A percentile compares a stretch with the other conserved stretches of the same genome.
phyloP scores from a whole-genome alignment of 164 flowering plant genomes.

The Platanus orientalis region DNA sequence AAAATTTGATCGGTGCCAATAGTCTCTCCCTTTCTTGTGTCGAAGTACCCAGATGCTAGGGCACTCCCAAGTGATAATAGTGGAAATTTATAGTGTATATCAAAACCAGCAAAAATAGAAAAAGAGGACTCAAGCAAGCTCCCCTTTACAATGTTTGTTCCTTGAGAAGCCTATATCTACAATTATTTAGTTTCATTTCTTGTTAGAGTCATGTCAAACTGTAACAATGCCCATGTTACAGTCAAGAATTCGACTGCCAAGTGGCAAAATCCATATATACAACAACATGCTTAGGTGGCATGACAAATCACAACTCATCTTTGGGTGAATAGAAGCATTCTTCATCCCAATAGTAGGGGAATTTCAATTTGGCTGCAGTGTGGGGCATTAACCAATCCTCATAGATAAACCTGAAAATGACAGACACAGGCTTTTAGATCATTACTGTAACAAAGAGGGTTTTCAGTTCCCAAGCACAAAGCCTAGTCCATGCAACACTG shows the following conservation, averaged over 20 bases:
- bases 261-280: neutral
- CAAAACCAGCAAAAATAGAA: neutral
- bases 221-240: neutral
- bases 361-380: conserved; percentile 74
- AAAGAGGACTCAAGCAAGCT: no score
- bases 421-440: neutral
- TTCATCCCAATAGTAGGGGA: conserved; percentile 90
- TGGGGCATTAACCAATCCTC: conserved; percentile 92
- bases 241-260: neutral
- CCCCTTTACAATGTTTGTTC: no score
- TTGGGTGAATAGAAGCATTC: conserved; percentile 51
- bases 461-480: neutral
- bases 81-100: no score
- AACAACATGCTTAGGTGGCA: neutral
- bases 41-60: no score
- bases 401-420: conserved; percentile 63
- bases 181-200: neutral
- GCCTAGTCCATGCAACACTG: no score
- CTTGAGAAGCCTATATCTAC: no score
- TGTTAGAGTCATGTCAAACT: neutral
- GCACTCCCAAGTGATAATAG: no score
- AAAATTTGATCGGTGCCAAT: no score
- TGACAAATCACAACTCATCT: conserved; percentile 60
- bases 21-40: no score
- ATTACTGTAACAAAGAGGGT: neutral